phyloP scores from a whole-genome alignment of 2,329 filamentous ascomycete species.

The Botrytis byssoidea region DNA sequence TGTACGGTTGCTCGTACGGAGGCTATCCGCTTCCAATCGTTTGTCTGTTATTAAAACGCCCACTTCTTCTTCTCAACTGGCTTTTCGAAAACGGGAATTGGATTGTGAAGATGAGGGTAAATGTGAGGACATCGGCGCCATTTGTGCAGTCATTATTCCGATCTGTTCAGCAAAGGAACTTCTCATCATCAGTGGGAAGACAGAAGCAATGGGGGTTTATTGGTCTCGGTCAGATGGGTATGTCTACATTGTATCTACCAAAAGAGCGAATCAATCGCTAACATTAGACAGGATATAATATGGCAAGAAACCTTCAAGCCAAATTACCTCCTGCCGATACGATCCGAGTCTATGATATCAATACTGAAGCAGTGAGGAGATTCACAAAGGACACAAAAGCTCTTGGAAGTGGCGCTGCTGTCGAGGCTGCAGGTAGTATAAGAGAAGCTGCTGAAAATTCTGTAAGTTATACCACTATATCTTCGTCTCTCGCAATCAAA shows the following conservation, averaged over 20 bases:
- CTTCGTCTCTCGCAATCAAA: neutral
- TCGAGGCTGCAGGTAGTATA: conserved; percentile 56
- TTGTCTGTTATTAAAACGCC: neutral
- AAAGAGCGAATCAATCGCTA: conserved; percentile 24
- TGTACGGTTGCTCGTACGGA: neutral
- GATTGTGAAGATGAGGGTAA: conserved; percentile 31
- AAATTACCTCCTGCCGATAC: conserved; percentile 64
- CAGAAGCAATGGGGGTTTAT: conserved; percentile 58
- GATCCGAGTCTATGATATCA: conserved; percentile 65
- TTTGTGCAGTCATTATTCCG: conserved; percentile 29
- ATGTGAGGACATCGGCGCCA: conserved; percentile 29
- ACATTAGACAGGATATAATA: conserved; percentile 58
- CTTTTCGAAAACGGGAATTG: conserved; percentile 14
- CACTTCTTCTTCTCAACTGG: neutral
- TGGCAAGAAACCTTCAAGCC: conserved; percentile 68
- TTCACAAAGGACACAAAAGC: conserved; percentile 52
- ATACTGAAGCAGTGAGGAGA: conserved; percentile 52
- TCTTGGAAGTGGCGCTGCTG: conserved; percentile 43
- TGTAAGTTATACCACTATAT: conserved; percentile 47
- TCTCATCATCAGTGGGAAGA: conserved; percentile 47
- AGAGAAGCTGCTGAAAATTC: conserved; percentile 65
- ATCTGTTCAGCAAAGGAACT: conserved; percentile 38
- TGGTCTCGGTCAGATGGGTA: conserved; percentile 61
- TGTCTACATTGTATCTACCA: conserved; percentile 31
- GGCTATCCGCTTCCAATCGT: neutral